Evolutionary conservation across 352 stramenopile genomes (phyloP), one percentile per base, ranked within the genome.

Genomic region (Peronospora farinosa): DNA sequence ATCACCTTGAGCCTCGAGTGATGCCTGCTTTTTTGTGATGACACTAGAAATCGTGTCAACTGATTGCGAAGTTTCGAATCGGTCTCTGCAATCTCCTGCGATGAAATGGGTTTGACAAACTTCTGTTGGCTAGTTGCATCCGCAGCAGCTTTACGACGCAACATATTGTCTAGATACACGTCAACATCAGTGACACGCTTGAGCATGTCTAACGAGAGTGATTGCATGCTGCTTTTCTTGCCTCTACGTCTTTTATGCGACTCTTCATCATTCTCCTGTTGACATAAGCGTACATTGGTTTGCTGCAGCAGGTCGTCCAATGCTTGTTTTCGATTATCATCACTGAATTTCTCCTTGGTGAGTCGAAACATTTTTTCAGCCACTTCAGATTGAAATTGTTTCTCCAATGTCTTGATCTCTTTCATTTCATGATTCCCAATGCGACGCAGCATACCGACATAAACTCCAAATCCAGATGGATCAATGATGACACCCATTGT

Each of bases 261-360:
- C 7, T 13, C 37, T 43, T 58, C 49, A 9, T 65, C 47, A 17
- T 15, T 51, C 21, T 57, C 46, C 4, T 16, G 54, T 43, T 47
- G 28, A 38, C 41, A 56, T 35, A 52, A 50, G 4, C 54, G 31
- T 17, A 17, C 25, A 37, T 60, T 79, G 7, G 36, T 72, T 32
- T 67, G 67, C 47, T 72, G 31, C 10, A 89, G 57, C 28, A 88
- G 32, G 4, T 89, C 73, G 6, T 84, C 64, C 2, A 94, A 63
- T 21, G 83, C 83, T 16, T 75, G 65, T 53, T 88, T 67, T 12
- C 80, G 73, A 60, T 92, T 94, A 9, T 87, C 80, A 23, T 76
- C 63, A 44, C 77, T 90, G 53, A 92, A 94, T 36, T 91, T 90
- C 25, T 88, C 72, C 53, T 93, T 88, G 4, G 82, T 86, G 3